These are phyloP conservation scores for Mycosarcoma mackinlayi DNA, from an alignment of 1,284 basidiomycete genomes.

Conservation along the genomic window DNA sequence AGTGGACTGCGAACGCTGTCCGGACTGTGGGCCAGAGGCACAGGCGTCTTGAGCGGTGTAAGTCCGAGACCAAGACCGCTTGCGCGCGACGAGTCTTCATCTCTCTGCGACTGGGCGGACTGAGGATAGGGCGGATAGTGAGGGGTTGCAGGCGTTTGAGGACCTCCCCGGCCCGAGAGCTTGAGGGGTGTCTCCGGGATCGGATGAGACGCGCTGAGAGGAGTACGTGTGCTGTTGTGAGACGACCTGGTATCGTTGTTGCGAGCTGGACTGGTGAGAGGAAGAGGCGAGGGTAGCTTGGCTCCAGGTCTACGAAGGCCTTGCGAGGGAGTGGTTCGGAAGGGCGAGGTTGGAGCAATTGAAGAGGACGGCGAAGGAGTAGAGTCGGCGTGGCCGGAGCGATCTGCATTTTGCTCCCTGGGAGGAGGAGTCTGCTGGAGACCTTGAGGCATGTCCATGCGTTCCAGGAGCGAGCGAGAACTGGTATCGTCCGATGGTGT, in stretches of 20 bases:
- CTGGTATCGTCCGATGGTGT: neutral
- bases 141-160: conserved; percentile 47
- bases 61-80: conserved; percentile 49
- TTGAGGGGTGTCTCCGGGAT: conserved; percentile 61
- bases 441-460: conserved; percentile 35
- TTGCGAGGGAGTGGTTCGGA: conserved; percentile 31
- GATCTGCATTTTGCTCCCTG: conserved; percentile 2
- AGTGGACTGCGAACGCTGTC: conserved; percentile 30
- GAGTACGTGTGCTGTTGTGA: conserved; percentile 47
- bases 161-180: conserved; percentile 44
- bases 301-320: conserved; percentile 46
- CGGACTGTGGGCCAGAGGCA: conserved; percentile 36
- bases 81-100: conserved; percentile 30
- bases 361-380: conserved; percentile 25
- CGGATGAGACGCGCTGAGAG: conserved; percentile 57
- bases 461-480: conserved; percentile 28
- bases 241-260: conserved; percentile 33
- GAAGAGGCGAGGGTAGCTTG: conserved; percentile 43
- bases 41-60: conserved; percentile 36
- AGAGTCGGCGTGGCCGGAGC: neutral
- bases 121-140: conserved; percentile 33
- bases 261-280: conserved; percentile 45
- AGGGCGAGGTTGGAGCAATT: conserved; percentile 18
- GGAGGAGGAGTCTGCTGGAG: conserved; percentile 31
- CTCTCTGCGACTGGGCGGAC: conserved; percentile 9